A percentile compares a stretch with the other conserved stretches of the same genome.
phyloP scores from a whole-genome alignment of 805 yeast species.

The Candida anglica region DNA sequence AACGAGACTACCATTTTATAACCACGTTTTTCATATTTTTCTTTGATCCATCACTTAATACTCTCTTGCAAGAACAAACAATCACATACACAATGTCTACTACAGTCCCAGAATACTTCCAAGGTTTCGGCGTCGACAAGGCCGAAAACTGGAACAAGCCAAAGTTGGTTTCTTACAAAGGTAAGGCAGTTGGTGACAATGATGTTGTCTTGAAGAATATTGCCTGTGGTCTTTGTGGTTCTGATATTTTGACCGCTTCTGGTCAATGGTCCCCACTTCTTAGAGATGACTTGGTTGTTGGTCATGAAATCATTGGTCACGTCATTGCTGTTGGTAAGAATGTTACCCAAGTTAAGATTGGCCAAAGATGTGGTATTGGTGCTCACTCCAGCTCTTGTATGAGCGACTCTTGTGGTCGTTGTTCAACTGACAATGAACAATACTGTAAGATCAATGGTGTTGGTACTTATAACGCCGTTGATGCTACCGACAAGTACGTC shows the following conservation, averaged over 20 bases:
- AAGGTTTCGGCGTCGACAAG: slow-evolving; percentile 55
- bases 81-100: slow-evolving; percentile 1
- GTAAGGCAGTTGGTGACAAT: slow-evolving; percentile 38
- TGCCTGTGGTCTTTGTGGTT: slow-evolving; percentile 49
- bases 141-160: slow-evolving; percentile 55
- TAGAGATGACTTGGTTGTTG: slow-evolving; percentile 45
- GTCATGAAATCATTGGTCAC: slow-evolving; percentile 64
- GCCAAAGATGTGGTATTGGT: slow-evolving; percentile 80
- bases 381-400: slow-evolving; percentile 63
- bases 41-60: too few species aligned
- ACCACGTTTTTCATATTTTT: too few species aligned
- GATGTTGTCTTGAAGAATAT: slow-evolving; percentile 13
- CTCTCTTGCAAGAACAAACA: too few species aligned
- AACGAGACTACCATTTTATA: too few species aligned
- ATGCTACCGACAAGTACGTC: slow-evolving; percentile 40
- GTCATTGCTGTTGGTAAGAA: slow-evolving; percentile 58
- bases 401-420: slow-evolving; percentile 46
- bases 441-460: slow-evolving; percentile 27
- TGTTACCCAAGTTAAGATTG: slow-evolving; percentile 50
- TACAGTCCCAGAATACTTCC: slow-evolving; percentile 46
- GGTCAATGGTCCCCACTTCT: slow-evolving; percentile 45
- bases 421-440: slow-evolving; percentile 25
- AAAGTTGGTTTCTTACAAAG: slow-evolving; percentile 45
- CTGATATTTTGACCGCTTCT: slow-evolving; percentile 47
- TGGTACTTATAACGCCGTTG: slow-evolving; percentile 17